Conservation (phyloP, 2,329 filamentous ascomycete species). For the Penicillium hesseltinei region DNA sequence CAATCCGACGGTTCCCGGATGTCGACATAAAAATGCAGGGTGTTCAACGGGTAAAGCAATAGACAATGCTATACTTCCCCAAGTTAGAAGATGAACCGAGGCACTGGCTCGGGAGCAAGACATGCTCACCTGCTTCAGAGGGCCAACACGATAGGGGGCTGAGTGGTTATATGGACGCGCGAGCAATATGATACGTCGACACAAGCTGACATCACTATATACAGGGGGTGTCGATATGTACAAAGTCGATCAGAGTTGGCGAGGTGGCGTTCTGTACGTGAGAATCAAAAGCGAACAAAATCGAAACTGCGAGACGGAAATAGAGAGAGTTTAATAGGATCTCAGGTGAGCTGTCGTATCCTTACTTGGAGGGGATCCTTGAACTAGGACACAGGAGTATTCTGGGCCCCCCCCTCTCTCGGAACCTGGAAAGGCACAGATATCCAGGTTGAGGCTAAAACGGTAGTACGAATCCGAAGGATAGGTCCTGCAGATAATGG, state of each 20-base stretch:
- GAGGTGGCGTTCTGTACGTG: slow-evolving; percentile 1
- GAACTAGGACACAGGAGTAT: slow-evolving; percentile 19
- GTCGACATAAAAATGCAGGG: slow-evolving; percentile 7
- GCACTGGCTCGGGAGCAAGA: background rate
- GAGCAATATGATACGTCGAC: background rate
- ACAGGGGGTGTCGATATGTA: slow-evolving; percentile 18
- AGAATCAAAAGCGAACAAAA: slow-evolving; percentile 5
- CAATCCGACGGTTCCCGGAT: slow-evolving; percentile 12
- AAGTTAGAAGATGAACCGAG: slow-evolving; percentile 9
- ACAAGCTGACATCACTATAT: slow-evolving; percentile 17
- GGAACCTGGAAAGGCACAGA: slow-evolving; percentile 17
- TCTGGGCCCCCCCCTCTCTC: background rate
- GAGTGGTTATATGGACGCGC: slow-evolving; percentile 2
- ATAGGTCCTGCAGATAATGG: slow-evolving; percentile 8
- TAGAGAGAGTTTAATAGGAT: slow-evolving; percentile 16
- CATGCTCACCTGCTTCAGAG: slow-evolving; percentile 10
- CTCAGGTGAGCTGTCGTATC: slow-evolving; percentile 22
- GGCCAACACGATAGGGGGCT: background rate
- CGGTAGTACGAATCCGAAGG: slow-evolving; percentile 8
- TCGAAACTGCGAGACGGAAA: slow-evolving; percentile 14
- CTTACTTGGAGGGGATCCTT: slow-evolving; percentile 15
- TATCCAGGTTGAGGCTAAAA: slow-evolving; percentile 20
- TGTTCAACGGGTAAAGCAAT: background rate
- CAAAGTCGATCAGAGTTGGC: background rate
- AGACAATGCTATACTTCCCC: background rate